Conservation (phyloP, 441 rosid genomes). For the Adansonia madagascariensis region DNA sequence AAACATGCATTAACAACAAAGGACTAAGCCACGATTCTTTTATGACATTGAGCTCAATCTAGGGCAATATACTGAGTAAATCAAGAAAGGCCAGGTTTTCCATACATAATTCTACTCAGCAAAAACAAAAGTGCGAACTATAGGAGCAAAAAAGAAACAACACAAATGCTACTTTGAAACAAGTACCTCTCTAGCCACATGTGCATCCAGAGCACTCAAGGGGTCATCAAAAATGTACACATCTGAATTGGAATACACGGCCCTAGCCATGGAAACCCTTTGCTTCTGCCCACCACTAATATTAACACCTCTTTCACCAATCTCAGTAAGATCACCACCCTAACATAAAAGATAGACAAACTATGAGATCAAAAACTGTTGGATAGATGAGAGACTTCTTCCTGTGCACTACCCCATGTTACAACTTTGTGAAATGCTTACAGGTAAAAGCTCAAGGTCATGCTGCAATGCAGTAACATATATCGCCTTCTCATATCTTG, state of each 20-base stretch:
- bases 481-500: slow-evolving; percentile 76
- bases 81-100: too few species aligned
- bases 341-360: slow-evolving; percentile 34
- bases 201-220: slow-evolving; percentile 94
- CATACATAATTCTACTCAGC: slow-evolving; percentile 18
- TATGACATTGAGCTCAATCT: slow-evolving; percentile 7
- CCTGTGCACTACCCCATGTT: slow-evolving; percentile 19
- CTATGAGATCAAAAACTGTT: not conserved
- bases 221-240: slow-evolving; percentile 92
- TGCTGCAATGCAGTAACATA: slow-evolving; percentile 84
- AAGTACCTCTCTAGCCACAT: slow-evolving; percentile 87
- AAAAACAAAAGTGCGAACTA: slow-evolving; percentile 11
- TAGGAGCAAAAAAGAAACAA: not conserved
- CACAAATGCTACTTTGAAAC: not conserved
- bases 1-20: slow-evolving; percentile 3
- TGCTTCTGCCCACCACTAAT: slow-evolving; percentile 98
- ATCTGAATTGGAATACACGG: slow-evolving; percentile 84
- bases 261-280: slow-evolving; percentile 98
- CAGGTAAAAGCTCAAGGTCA: slow-evolving; percentile 88
- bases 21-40: slow-evolving; percentile 5
- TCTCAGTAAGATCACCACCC: slow-evolving; percentile 97
- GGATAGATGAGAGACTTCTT: slow-evolving; percentile 18
- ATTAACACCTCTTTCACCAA: slow-evolving; percentile 96
- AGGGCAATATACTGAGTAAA: not conserved
- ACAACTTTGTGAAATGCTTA: slow-evolving; percentile 48